phyloP scores from a whole-genome alignment of 768 basidiomycete genomes.

The Boletus rufocinnamomeus region DNA sequence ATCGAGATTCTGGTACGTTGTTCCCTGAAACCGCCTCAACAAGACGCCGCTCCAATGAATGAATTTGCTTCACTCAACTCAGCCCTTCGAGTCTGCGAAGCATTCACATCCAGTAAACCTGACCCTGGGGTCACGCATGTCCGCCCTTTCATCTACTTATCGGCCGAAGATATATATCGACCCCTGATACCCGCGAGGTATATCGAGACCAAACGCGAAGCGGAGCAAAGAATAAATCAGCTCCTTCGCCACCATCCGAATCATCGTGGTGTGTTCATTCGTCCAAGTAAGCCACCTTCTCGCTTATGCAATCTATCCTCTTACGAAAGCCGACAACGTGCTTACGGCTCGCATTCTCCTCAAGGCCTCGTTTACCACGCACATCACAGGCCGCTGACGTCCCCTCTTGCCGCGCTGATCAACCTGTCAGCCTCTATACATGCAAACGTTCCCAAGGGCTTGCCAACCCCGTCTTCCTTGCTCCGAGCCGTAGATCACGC shows the following conservation, averaged over 20 bases:
- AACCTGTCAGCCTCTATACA: constrained; percentile 80
- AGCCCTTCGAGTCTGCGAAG: constrained; percentile 78
- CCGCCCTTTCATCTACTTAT: constrained; percentile 90
- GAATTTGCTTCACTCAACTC: constrained; percentile 16
- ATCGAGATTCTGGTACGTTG: constrained; percentile 84
- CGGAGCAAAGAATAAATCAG: constrained; percentile 68
- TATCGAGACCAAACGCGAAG: constrained; percentile 92
- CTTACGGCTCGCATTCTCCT: constrained; percentile 9
- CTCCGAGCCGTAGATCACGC: constrained; percentile 53
- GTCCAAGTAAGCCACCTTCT: constrained; percentile 70
- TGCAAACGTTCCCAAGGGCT: constrained; percentile 50
- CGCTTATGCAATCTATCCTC: constrained; percentile 12
- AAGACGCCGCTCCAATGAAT: constrained; percentile 8
- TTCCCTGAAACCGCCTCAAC: constrained; percentile 11
- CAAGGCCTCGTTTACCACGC: constrained; percentile 95
- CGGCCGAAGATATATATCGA: constrained; percentile 84
- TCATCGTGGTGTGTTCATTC: constrained; percentile 76
- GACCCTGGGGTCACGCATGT: constrained; percentile 30
- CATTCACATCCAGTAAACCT: constrained; percentile 57
- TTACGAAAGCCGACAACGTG: constrained; percentile 15
- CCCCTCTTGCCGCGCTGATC: constrained; percentile 80
- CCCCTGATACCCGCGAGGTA: constrained; percentile 85
- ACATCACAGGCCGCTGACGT: constrained; percentile 86
- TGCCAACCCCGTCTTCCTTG: constrained; percentile 67
- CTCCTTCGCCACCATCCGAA: constrained; percentile 46